A percentile compares a stretch with the other conserved stretches of the same genome.
phyloP scores from a whole-genome alignment of 1,284 basidiomycete species.

The Ceratobasidium sp. region DNA sequence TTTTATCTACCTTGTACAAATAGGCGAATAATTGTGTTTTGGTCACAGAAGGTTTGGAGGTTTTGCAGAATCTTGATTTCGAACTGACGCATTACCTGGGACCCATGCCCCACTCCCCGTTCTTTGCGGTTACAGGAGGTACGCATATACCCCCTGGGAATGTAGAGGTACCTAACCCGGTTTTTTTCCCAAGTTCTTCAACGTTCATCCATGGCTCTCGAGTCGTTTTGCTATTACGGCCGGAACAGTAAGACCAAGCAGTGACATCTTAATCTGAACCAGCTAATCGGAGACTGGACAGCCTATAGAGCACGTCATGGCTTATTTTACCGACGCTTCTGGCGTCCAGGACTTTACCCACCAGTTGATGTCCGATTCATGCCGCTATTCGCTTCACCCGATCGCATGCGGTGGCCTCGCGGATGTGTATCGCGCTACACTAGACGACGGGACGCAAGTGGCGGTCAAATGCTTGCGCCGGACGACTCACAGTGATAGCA shows the following conservation, averaged over 20 bases:
- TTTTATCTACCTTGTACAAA: no score
- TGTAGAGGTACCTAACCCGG: not conserved
- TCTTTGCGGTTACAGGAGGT: not conserved
- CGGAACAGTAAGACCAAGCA: not conserved
- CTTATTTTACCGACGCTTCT: conserved; percentile 7
- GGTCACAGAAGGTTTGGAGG: no score
- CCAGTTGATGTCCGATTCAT: not conserved
- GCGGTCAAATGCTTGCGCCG: conserved; percentile 8
- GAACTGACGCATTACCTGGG: no score
- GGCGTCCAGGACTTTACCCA: not conserved
- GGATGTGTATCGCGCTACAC: conserved; percentile 6
- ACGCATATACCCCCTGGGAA: not conserved
- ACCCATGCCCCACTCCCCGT: no score
- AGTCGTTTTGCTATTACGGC: not conserved
- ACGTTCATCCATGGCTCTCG: conserved; percentile 4
- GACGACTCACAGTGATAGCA: not conserved
- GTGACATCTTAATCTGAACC: not conserved
- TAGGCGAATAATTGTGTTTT: no score
- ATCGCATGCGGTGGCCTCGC: not conserved
- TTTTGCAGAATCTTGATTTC: no score
- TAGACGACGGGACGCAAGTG: not conserved
- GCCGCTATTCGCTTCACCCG: not conserved
- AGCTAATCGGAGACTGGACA: not conserved
- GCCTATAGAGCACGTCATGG: conserved; percentile 12
- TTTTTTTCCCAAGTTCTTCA: not conserved